These are phyloP conservation scores for Rhynchosporium agropyri DNA, from an alignment of 2,329 filamentous ascomycete species.

Conservation along the genomic window DNA sequence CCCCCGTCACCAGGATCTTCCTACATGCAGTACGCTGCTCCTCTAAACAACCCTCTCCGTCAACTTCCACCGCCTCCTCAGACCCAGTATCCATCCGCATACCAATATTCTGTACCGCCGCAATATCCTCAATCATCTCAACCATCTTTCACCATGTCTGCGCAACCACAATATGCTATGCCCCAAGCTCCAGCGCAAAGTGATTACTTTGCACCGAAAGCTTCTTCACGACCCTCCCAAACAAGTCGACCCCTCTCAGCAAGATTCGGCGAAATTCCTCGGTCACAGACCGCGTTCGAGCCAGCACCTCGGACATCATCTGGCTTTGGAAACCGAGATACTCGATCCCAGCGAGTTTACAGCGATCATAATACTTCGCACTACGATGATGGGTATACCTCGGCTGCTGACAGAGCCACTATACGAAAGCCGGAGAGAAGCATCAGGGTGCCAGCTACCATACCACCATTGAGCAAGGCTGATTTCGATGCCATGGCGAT, in stretches of 20 bases:
- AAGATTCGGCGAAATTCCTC: conserved; percentile 34
- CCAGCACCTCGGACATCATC: conserved; percentile 28
- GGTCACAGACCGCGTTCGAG: conserved; percentile 32
- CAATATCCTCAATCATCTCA: conserved; percentile 13
- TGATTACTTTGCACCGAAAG: conserved; percentile 26
- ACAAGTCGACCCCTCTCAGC: conserved; percentile 20
- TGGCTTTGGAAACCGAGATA: conserved; percentile 29
- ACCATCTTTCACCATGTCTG: conserved; percentile 11
- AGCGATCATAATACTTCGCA: conserved; percentile 24
- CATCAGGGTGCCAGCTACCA: conserved; percentile 32
- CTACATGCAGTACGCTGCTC: conserved; percentile 27
- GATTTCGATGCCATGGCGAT: conserved; percentile 35
- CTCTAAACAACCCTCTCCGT: conserved; percentile 20
- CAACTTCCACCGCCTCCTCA: conserved; percentile 1
- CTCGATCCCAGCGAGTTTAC: conserved; percentile 4
- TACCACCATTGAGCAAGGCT: conserved; percentile 27
- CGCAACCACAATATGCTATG: conserved; percentile 19
- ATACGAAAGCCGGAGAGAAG: conserved; percentile 30
- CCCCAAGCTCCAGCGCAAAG: not conserved
- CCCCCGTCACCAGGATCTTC: conserved; percentile 31
- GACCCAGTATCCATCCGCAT: not conserved
- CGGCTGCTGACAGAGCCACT: conserved; percentile 28
- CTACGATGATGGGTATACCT: conserved; percentile 37
- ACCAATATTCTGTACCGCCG: conserved; percentile 14
- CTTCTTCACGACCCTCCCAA: conserved; percentile 27